Evolutionary conservation across 768 basidiomycete genomes (phyloP).

Genomic region (Kwoniella mangroviensis): DNA sequence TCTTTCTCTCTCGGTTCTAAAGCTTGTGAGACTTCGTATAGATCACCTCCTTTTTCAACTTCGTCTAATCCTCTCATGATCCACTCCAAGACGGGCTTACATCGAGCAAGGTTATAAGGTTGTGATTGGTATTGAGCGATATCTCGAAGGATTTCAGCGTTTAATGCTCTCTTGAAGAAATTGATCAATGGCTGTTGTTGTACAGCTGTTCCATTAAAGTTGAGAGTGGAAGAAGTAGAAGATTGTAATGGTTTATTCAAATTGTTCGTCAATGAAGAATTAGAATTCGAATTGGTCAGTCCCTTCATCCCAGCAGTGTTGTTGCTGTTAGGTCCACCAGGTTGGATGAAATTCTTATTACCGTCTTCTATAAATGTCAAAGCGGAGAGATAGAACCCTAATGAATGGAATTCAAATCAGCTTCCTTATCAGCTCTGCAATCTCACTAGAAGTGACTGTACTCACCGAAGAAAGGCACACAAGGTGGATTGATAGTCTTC

Average conservation of each 20-base stretch:
- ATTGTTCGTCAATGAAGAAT: constrained; percentile 29
- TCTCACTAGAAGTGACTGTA: constrained; percentile 7
- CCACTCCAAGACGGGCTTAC: constrained; percentile 71
- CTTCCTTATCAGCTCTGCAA: not conserved
- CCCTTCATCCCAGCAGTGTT: constrained; percentile 7
- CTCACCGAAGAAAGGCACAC: constrained; percentile 94
- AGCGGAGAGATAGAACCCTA: constrained; percentile 93
- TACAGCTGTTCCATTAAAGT: not conserved
- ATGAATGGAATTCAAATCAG: not conserved
- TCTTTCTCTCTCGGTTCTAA: constrained; percentile 93
- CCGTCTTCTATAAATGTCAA: constrained; percentile 99
- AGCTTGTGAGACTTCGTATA: constrained; percentile 81
- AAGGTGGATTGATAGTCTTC: constrained; percentile 82
- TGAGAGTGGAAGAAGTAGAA: not conserved
- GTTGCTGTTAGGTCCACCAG: not conserved
- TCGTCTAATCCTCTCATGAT: constrained; percentile 76
- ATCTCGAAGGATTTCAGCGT: constrained; percentile 94
- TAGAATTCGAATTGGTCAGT: constrained; percentile 34
- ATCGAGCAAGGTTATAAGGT: constrained; percentile 79
- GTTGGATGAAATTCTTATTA: constrained; percentile 74
- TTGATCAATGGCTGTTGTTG: constrained; percentile 68
- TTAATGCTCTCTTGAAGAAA: constrained; percentile 92
- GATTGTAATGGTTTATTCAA: constrained; percentile 10
- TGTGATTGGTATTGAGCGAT: constrained; percentile 95
- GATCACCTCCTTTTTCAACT: constrained; percentile 61